Evolutionary conservation across 257 asterid genomes (phyloP).

Genomic region (Penstemon newberryi): DNA sequence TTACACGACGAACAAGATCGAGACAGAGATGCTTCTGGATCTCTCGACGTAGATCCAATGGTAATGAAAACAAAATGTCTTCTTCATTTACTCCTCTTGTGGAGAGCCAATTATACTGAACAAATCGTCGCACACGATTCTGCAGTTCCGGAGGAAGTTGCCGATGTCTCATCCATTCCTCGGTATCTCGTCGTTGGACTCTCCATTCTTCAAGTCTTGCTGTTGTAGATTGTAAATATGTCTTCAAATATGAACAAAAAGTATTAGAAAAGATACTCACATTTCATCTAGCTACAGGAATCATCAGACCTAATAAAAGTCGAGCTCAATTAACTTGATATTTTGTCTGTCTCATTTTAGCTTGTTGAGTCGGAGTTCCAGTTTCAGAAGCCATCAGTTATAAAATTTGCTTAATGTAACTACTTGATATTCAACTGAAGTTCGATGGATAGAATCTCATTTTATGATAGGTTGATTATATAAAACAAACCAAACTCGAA

Average conservation of each 20-base stretch:
- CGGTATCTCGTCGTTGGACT: conserved; percentile 75
- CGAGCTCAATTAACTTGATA: no score
- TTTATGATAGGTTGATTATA: no score
- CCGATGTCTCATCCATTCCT: conserved; percentile 95
- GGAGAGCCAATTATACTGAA: conserved; percentile 82
- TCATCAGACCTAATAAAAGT: no score
- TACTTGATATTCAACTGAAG: no score
- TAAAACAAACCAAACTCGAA: no score
- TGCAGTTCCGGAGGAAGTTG: conserved; percentile 78
- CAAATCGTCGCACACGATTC: conserved; percentile 75
- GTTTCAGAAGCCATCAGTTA: no score
- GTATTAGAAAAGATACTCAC: background rate
- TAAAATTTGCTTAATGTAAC: no score
- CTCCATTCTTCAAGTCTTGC: conserved; percentile 96
- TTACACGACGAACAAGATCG: conserved; percentile 85
- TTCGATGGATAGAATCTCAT: no score
- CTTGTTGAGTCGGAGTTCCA: no score
- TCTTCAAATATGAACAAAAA: conserved; percentile 41
- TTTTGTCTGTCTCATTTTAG: no score
- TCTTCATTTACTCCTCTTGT: conserved; percentile 89
- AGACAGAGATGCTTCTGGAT: conserved; percentile 88
- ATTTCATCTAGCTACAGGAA: no score
- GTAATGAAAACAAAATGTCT: conserved; percentile 63
- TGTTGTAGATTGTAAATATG: conserved; percentile 76
- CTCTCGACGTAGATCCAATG: conserved; percentile 72